Evolutionary conservation across 2,329 filamentous ascomycete genomes (phyloP).

Genomic region (Septoria linicola): DNA sequence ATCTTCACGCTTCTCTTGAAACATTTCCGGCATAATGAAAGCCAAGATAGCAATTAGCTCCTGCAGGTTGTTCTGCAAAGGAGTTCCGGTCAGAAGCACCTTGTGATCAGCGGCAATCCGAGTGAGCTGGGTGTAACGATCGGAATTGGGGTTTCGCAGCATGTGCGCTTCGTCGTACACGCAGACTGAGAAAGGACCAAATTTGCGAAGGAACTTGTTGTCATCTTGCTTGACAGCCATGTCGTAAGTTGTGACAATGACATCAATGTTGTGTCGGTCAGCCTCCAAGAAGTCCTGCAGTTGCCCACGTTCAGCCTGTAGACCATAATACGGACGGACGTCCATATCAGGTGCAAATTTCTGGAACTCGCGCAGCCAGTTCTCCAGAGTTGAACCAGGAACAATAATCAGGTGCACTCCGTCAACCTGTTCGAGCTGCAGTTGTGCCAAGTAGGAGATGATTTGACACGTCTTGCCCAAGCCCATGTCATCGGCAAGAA

Average conservation of each 20-base stretch:
- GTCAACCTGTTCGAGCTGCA: slow-evolving; percentile 66
- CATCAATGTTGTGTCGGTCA: slow-evolving; percentile 64
- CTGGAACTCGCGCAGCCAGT: slow-evolving; percentile 89
- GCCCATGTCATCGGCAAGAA: slow-evolving; percentile 96
- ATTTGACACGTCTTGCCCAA: slow-evolving; percentile 94
- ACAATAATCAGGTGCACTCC: slow-evolving; percentile 85
- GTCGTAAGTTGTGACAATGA: slow-evolving; percentile 71
- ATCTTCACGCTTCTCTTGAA: slow-evolving; percentile 71
- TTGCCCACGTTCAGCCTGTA: slow-evolving; percentile 63
- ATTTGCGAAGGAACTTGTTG: slow-evolving; percentile 60
- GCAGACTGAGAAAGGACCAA: slow-evolving; percentile 55
- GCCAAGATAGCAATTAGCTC: slow-evolving; percentile 86
- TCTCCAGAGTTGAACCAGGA: slow-evolving; percentile 88
- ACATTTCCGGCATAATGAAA: slow-evolving; percentile 89
- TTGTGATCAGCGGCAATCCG: slow-evolving; percentile 78
- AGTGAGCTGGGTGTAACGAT: slow-evolving; percentile 75
- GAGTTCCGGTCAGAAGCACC: slow-evolving; percentile 84
- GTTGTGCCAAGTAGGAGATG: slow-evolving; percentile 82
- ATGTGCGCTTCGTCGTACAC: slow-evolving; percentile 95
- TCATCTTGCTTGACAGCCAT: slow-evolving; percentile 62
- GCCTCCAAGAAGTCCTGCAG: slow-evolving; percentile 67
- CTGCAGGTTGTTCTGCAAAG: slow-evolving; percentile 89
- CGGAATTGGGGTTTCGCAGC: slow-evolving; percentile 82
- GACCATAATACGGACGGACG: slow-evolving; percentile 72
- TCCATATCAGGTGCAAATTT: slow-evolving; percentile 77